A percentile compares a stretch with the other conserved stretches of the same genome.
These are phyloP conservation scores for Pseudogymnoascus sp. DNA, from an alignment of 2,329 filamentous ascomycete species.

Conservation along the genomic window DNA sequence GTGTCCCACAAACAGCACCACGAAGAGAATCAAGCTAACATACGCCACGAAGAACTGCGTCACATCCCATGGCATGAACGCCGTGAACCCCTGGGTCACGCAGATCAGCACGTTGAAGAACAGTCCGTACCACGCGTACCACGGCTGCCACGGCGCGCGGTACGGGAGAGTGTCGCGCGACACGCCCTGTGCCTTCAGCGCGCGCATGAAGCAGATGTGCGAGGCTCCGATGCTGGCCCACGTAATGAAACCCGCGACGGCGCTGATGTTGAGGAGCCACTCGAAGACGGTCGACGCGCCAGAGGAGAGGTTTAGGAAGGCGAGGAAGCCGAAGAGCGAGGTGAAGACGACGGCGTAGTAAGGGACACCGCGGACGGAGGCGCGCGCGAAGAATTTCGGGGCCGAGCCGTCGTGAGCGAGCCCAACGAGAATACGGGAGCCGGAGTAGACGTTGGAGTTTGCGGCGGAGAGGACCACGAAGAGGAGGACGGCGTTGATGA, in stretches of 20 bases:
- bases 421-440: constrained; percentile 58
- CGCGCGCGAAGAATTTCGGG: constrained; percentile 49
- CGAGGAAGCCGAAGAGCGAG: constrained; percentile 53
- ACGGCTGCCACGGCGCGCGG: constrained; percentile 54
- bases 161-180: constrained; percentile 52
- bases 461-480: constrained; percentile 72
- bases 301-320: constrained; percentile 57
- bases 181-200: constrained; percentile 47
- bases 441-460: constrained; percentile 69
- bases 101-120: constrained; percentile 58
- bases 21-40: constrained; percentile 56
- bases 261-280: constrained; percentile 66
- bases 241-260: constrained; percentile 60
- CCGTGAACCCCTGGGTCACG: constrained; percentile 60
- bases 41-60: constrained; percentile 57
- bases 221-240: constrained; percentile 60
- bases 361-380: constrained; percentile 55
- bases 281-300: constrained; percentile 55
- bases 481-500: constrained; percentile 72
- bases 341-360: constrained; percentile 50
- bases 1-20: constrained; percentile 51
- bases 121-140: constrained; percentile 55
- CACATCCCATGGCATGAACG: constrained; percentile 56
- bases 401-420: constrained; percentile 58
- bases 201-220: constrained; percentile 59